phyloP scores from a whole-genome alignment of 768 basidiomycete genomes.

The Suillus spraguei region DNA sequence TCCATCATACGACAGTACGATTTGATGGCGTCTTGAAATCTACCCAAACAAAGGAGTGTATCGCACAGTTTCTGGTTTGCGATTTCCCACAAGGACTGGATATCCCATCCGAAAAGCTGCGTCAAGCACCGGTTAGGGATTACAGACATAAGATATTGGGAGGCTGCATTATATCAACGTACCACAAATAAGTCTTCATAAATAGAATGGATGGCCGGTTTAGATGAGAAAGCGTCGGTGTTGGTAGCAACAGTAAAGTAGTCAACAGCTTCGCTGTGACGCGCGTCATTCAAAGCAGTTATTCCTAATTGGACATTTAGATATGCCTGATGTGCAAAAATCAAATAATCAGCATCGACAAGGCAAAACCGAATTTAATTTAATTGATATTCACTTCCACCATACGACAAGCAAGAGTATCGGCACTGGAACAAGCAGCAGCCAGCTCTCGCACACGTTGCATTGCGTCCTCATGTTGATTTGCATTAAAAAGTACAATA shows the following conservation, averaged over 20 bases:
- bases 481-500: slow-evolving; percentile 1
- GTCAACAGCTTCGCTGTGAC: neutral
- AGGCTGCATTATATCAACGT: neutral
- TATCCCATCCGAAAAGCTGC: neutral
- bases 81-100: neutral
- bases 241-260: neutral
- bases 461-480: neutral
- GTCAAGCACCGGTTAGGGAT: neutral
- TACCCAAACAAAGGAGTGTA: neutral
- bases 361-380: neutral
- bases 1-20: neutral
- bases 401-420: neutral
- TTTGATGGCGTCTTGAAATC: neutral
- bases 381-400: neutral
- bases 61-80: neutral
- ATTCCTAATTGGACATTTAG: neutral
- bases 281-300: neutral
- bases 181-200: neutral
- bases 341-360: neutral
- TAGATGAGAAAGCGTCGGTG: neutral
- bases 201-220: neutral
- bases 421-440: neutral
- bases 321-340: neutral
- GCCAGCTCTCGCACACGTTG: neutral
- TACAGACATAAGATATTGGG: neutral